These are phyloP conservation scores for Colletotrichum musicola DNA, from an alignment of 2,329 filamentous ascomycete genomes.

Conservation along the genomic window DNA sequence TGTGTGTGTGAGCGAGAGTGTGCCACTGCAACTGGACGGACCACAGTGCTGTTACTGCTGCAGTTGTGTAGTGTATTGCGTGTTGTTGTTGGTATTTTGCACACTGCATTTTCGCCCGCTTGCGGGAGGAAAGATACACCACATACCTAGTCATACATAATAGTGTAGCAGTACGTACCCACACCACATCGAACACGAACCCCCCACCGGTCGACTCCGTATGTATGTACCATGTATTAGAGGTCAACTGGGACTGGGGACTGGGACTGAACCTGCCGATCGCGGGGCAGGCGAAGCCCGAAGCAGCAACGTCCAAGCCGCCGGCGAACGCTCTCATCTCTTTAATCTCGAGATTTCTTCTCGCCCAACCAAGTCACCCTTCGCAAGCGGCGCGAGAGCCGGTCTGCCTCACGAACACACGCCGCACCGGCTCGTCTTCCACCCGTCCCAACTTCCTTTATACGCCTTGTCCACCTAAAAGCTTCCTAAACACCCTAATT, in stretches of 20 bases:
- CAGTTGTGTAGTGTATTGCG: too few relatives aligned
- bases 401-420: constrained; percentile 20
- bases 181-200: neutral
- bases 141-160: too few relatives aligned
- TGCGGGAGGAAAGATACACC: neutral
- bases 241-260: constrained; percentile 19
- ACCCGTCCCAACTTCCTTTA: constrained; percentile 29
- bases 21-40: neutral
- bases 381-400: constrained; percentile 27
- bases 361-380: neutral
- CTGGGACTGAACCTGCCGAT: constrained; percentile 33
- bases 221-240: neutral
- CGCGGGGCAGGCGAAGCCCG: constrained; percentile 27
- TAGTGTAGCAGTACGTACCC: neutral
- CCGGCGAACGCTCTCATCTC: constrained; percentile 7
- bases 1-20: too few relatives aligned
- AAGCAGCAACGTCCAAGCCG: constrained; percentile 31
- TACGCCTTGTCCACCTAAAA: constrained; percentile 28
- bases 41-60: too few relatives aligned
- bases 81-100: neutral
- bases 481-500: constrained; percentile 12
- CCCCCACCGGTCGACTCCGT: neutral
- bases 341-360: constrained; percentile 12
- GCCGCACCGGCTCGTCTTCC: constrained; percentile 19
- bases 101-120: constrained; percentile 1